Evolutionary conservation across 2,329 filamentous ascomycete species (phyloP).

Genomic region (Volutella citrinella): DNA sequence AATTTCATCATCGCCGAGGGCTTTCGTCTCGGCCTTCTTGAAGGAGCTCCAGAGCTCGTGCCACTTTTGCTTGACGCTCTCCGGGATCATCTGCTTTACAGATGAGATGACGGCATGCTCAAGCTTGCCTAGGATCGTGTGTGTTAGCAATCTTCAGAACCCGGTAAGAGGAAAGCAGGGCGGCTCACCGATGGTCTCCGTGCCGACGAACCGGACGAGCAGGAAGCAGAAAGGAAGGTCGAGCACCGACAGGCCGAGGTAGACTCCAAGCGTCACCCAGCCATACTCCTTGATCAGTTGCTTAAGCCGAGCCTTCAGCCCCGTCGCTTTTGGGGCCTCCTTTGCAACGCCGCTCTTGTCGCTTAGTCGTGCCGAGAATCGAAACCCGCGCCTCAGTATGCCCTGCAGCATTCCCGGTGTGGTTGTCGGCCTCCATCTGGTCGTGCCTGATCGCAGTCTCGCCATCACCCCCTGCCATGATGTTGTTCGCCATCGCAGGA

Average conservation of each 20-base stretch:
- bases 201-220: constrained; percentile 77
- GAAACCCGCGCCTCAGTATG: constrained; percentile 30
- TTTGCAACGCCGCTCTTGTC: constrained; percentile 18
- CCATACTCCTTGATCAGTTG: constrained; percentile 90
- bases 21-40: constrained; percentile 42
- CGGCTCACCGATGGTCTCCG: constrained; percentile 73
- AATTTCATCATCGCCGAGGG: constrained; percentile 41
- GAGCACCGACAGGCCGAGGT: constrained; percentile 74
- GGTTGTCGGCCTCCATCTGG: constrained; percentile 11
- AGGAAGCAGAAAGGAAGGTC: constrained; percentile 97
- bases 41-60: constrained; percentile 46
- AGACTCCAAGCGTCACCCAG: constrained; percentile 90
- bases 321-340: constrained; percentile 32
- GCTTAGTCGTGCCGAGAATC: constrained; percentile 32
- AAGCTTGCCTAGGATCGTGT: constrained; percentile 43
- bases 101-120: constrained; percentile 67
- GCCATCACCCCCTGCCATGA: constrained; percentile 18
- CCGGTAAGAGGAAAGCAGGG: no score
- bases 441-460: constrained; percentile 13
- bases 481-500: constrained; percentile 17
- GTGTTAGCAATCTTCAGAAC: constrained; percentile 12
- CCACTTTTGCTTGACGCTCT: constrained; percentile 54
- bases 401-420: constrained; percentile 20
- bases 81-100: constrained; percentile 57
- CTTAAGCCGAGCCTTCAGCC: constrained; percentile 70